Evolutionary conservation across 2,329 filamentous ascomycete species (phyloP).

Genomic region (Alternaria sp.): DNA sequence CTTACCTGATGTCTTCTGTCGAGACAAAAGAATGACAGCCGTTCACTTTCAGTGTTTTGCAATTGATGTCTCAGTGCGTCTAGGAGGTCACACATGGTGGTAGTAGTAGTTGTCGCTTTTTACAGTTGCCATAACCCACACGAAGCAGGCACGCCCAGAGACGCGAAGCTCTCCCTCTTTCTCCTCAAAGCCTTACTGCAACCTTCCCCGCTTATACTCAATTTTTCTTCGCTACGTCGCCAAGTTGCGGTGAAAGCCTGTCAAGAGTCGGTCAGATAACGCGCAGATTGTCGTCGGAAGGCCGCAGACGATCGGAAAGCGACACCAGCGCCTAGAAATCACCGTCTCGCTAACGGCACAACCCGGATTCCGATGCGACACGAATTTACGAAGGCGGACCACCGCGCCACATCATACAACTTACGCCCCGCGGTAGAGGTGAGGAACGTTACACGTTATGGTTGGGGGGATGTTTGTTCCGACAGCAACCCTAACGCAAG

Average conservation of each 20-base stretch:
- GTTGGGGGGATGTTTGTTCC: constrained; percentile 26
- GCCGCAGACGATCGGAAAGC: constrained; percentile 8
- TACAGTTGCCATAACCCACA: background rate
- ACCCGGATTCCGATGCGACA: constrained; percentile 9
- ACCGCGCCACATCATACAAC: constrained; percentile 10
- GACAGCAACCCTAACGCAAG: constrained; percentile 21
- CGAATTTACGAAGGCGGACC: background rate
- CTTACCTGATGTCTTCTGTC: background rate
- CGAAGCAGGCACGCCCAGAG: background rate
- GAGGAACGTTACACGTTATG: constrained; percentile 15
- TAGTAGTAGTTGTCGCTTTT: background rate
- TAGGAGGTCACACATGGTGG: background rate
- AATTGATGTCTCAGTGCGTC: background rate
- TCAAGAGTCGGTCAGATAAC: constrained; percentile 20
- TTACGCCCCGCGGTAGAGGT: constrained; percentile 4
- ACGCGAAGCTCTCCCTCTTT: background rate
- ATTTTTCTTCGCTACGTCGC: background rate
- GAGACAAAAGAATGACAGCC: background rate
- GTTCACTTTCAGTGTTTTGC: background rate
- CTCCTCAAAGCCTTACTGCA: background rate
- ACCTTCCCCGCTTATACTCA: background rate
- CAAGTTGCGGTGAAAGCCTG: constrained; percentile 20
- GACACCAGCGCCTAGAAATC: background rate
- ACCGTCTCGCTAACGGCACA: constrained; percentile 8
- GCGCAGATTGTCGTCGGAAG: constrained; percentile 1